phyloP scores from a whole-genome alignment of 495 filamentous ascomycete genomes.

The Bombardia bombarda region DNA sequence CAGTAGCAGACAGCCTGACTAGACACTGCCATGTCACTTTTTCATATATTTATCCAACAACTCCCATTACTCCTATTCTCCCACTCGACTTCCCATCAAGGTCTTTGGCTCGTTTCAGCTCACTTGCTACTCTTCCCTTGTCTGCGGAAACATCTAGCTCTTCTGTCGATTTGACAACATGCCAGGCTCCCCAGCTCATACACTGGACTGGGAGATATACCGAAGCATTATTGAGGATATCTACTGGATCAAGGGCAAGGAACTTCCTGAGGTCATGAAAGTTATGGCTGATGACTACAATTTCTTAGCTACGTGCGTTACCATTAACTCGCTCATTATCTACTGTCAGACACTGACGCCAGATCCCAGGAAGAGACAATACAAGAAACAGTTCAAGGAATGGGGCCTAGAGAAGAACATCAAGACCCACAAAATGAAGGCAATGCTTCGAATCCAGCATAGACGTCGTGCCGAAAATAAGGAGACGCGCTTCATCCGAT shows the following conservation, averaged over 20 bases:
- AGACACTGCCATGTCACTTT: too few species aligned
- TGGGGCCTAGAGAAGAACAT: conserved; percentile 24
- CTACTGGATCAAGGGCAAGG: conserved; percentile 11
- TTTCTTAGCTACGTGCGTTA: conserved; percentile 16
- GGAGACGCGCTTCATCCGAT: conserved; percentile 8
- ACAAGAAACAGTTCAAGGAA: conserved; percentile 18
- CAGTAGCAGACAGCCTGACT: too few species aligned
- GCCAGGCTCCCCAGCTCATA: background rate
- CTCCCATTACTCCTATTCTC: too few species aligned
- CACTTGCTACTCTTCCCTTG: background rate
- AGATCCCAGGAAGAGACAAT: conserved; percentile 14
- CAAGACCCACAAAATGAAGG: conserved; percentile 11
- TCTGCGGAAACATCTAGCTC: background rate
- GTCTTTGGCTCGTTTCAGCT: background rate
- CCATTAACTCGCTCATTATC: background rate
- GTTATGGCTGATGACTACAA: conserved; percentile 11
- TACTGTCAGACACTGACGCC: background rate
- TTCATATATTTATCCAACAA: too few species aligned
- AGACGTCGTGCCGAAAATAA: conserved; percentile 11
- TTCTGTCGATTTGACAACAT: background rate
- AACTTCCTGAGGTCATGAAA: conserved; percentile 15
- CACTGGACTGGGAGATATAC: conserved; percentile 12
- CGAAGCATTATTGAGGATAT: conserved; percentile 13
- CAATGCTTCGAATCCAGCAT: conserved; percentile 15
- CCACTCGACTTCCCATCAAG: too few species aligned